Percentiles rank a stretch among this genome's conserved stretches.
These are phyloP conservation scores for Eucalyptus marginata DNA, from an alignment of 345 rosid species.

Conservation along the genomic window DNA sequence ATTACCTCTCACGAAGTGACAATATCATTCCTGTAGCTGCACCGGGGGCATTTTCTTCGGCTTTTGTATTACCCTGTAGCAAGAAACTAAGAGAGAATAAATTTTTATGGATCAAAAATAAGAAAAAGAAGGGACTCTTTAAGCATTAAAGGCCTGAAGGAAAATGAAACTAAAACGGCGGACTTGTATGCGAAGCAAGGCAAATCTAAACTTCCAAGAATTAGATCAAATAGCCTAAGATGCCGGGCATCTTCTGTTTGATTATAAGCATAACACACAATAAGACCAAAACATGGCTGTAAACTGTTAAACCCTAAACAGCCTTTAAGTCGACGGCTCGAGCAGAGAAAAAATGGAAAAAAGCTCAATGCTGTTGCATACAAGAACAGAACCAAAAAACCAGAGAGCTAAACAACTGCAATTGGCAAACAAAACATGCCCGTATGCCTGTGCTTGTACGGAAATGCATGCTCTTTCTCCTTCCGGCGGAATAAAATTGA, in stretches of 20 bases:
- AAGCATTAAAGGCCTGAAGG: not conserved
- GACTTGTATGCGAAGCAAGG: not conserved
- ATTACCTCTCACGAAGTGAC: constrained; percentile 80
- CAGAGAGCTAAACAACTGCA: not conserved
- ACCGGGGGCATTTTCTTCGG: constrained; percentile 83
- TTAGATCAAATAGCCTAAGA: not conserved
- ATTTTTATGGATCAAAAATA: not conserved
- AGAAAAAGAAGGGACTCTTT: not conserved
- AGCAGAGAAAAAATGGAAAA: not conserved
- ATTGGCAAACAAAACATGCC: not conserved
- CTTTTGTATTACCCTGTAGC: constrained; percentile 40
- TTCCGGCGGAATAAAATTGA: not conserved
- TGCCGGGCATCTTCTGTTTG: not conserved
- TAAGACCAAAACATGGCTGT: not conserved
- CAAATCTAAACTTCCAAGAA: not conserved
- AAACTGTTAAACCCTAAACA: not conserved
- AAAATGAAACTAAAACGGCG: not conserved
- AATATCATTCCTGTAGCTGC: constrained; percentile 77
- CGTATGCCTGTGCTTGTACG: not conserved
- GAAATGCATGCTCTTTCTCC: not conserved
- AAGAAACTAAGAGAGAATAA: not conserved
- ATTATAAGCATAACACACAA: not conserved
- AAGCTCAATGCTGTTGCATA: not conserved
- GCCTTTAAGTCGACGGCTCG: not conserved
- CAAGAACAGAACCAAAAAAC: not conserved